These are phyloP conservation scores for Myxozyma melibiosi DNA, from an alignment of 805 yeast species.

Conservation along the genomic window DNA sequence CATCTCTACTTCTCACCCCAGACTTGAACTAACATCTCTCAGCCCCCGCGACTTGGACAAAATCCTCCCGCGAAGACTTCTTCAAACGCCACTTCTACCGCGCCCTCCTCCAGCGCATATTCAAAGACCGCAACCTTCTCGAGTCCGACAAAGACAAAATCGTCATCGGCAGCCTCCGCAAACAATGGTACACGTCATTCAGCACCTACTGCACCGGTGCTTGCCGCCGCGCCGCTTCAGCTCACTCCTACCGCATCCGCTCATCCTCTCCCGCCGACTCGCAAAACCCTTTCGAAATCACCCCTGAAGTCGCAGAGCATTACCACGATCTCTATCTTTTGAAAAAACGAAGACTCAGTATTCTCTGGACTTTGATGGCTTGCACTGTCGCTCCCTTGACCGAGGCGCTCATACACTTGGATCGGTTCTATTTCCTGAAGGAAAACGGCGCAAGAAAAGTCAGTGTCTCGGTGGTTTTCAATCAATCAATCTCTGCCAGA, in stretches of 20 bases:
- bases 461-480: conserved; percentile 30
- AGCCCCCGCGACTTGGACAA: conserved; percentile 36
- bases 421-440: conserved; percentile 27
- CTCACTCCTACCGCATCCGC: not conserved
- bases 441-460: conserved; percentile 29
- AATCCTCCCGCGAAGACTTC: conserved; percentile 27
- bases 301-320: conserved; percentile 10
- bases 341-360: conserved; percentile 27
- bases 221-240: conserved; percentile 22
- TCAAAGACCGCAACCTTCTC: conserved; percentile 26
- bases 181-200: conserved; percentile 29
- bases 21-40: not conserved
- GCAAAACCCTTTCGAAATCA: conserved; percentile 19
- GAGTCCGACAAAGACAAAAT: conserved; percentile 1
- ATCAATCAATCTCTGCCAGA: conserved; percentile 31
- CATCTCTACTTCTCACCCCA: too few relatives aligned
- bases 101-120: conserved; percentile 33
- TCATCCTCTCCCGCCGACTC: not conserved
- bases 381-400: conserved; percentile 32
- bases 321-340: conserved; percentile 9
- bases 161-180: conserved; percentile 32
- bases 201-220: conserved; percentile 33
- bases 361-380: conserved; percentile 36
- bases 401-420: conserved; percentile 34
- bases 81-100: conserved; percentile 35